Evolutionary conservation across 108 stramenopile species (phyloP).

Genomic region (Seminavis robusta): DNA sequence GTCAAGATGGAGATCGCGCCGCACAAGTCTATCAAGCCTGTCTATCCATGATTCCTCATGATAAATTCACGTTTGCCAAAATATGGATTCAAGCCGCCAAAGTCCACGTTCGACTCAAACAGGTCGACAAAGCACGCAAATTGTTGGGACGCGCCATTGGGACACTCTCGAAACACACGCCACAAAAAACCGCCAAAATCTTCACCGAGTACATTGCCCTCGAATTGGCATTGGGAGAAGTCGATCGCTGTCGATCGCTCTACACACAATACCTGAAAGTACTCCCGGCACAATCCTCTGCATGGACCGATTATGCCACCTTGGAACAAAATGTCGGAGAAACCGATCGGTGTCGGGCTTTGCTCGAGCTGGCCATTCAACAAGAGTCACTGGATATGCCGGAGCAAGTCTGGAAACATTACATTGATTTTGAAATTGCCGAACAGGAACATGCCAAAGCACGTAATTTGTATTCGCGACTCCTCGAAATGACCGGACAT

Average conservation of each 20-base stretch:
- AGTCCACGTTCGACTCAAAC: slow-evolving; percentile 87
- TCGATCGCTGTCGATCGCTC: slow-evolving; percentile 94
- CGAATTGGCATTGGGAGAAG: slow-evolving; percentile 95
- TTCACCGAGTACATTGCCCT: slow-evolving; percentile 93
- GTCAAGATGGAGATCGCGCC: slow-evolving; percentile 73
- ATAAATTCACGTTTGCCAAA: slow-evolving; percentile 93
- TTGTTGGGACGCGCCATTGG: slow-evolving; percentile 94
- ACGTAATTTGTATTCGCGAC: slow-evolving; percentile 85
- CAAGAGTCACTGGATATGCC: slow-evolving; percentile 96
- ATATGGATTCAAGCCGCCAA: slow-evolving; percentile 97
- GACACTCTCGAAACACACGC: slow-evolving; percentile 88
- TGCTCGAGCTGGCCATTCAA: slow-evolving; percentile 91
- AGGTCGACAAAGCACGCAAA: slow-evolving; percentile 89
- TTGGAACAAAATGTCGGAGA: slow-evolving; percentile 95
- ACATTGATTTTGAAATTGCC: slow-evolving; percentile 97
- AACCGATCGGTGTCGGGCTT: slow-evolving; percentile 90
- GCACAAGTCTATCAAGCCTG: slow-evolving; percentile 89
- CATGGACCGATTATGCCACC: slow-evolving; percentile 91
- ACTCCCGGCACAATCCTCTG: slow-evolving; percentile 86
- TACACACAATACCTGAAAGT: slow-evolving; percentile 94
- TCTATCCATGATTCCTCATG: slow-evolving; percentile 90
- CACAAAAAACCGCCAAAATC: no score
- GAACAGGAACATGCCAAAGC: slow-evolving; percentile 77
- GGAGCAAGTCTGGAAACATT: slow-evolving; percentile 96
- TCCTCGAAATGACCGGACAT: slow-evolving; percentile 91